A percentile compares a stretch with the other conserved stretches of the same genome.
phyloP scores from a whole-genome alignment of 345 rosid species.

The Tarenaya hassleriana region DNA sequence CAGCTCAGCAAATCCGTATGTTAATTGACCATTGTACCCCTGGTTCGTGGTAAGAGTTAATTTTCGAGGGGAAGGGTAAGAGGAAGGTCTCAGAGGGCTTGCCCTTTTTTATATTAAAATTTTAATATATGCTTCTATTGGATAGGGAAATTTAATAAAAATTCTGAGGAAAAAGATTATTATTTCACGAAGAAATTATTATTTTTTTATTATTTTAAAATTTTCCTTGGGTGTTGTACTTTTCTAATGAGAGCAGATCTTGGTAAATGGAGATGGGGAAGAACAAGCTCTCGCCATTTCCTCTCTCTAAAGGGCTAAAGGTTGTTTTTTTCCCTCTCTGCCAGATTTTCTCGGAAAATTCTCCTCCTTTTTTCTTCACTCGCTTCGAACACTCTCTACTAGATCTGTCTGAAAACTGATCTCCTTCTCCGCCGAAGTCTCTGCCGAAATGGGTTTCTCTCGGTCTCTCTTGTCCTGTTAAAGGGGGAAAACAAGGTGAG shows the following conservation, averaged over 20 bases:
- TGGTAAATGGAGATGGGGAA: slow-evolving; percentile 41
- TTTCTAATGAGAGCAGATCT: slow-evolving; percentile 33
- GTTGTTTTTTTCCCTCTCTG: slow-evolving; percentile 12
- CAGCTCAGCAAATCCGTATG: slow-evolving; percentile 21
- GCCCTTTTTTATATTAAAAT: slow-evolving; percentile 17
- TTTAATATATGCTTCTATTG: slow-evolving; percentile 26
- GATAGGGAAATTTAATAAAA: slow-evolving; percentile 42
- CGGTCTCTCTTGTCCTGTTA: slow-evolving; percentile 12
- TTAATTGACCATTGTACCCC: slow-evolving; percentile 22
- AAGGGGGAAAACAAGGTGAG: slow-evolving; percentile 37
- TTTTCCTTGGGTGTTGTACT: slow-evolving; percentile 17
- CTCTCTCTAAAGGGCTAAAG: slow-evolving; percentile 23
- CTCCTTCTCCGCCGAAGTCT: slow-evolving; percentile 13
- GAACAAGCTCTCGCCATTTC: slow-evolving; percentile 31
- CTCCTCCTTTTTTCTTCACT: slow-evolving; percentile 18
- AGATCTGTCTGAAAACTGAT: slow-evolving; percentile 37
- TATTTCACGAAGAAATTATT: slow-evolving; percentile 6
- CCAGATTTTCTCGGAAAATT: slow-evolving; percentile 25
- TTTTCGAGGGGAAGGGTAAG: slow-evolving; percentile 25
- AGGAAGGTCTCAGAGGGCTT: slow-evolving; percentile 27
- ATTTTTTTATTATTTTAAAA: background rate
- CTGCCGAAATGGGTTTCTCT: slow-evolving; percentile 6
- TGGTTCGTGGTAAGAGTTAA: slow-evolving; percentile 31
- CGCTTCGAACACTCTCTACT: slow-evolving; percentile 9
- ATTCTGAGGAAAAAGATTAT: slow-evolving; percentile 13